Evolutionary conservation across 2,329 filamentous ascomycete species (phyloP), one percentile per base, ranked within the genome.

Genomic region (Cytospora piceicola): DNA sequence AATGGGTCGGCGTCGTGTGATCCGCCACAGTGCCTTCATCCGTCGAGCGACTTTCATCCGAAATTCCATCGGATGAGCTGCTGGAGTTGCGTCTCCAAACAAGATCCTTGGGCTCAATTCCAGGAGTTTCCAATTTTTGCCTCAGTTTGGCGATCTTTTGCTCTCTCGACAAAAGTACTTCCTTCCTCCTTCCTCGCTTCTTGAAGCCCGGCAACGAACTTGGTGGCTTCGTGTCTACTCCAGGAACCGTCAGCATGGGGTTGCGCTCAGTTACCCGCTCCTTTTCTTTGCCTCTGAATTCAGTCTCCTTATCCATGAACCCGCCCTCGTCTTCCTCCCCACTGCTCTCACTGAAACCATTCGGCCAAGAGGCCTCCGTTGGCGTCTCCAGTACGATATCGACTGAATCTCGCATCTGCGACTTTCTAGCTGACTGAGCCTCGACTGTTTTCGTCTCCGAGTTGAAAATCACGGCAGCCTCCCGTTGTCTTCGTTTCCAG

Each of bases 151-250:
- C 63, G n/a, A 68, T 53, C 11, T 55, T 49, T 46, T 68, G 59
- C 17, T 42, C 60, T 22, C 63, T 61, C 6, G 56, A 66, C 36
- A 66, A 34, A 6, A 61, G 46, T 20, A 55, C 57, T 49, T 42
- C 60, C 69, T 34, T 71, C 69, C 20, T 64, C 54, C 5, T 59
- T 49, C 54, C 64, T 66, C 22, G 70, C 68, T 22, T 69, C 67
- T 29, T 69, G 65, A 3, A 70, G 68, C 32, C 70, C 17, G 54
- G 62, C 7, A 65, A 24, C 11, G 65, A 62, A 22, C 58, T 62
- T 49, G n/a, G 22, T 30, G 17, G n/a, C 46, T 46, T 27, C 42
- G 56, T 63, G 11, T 36, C 54, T 49, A 61, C 53, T 24, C 34
- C 52, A 15, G 32, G 55, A 7, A 30, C 32, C 15, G 46, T 24